phyloP scores from a whole-genome alignment of 371 early-diverging fungal genomes.

The Mortierella sp. region DNA sequence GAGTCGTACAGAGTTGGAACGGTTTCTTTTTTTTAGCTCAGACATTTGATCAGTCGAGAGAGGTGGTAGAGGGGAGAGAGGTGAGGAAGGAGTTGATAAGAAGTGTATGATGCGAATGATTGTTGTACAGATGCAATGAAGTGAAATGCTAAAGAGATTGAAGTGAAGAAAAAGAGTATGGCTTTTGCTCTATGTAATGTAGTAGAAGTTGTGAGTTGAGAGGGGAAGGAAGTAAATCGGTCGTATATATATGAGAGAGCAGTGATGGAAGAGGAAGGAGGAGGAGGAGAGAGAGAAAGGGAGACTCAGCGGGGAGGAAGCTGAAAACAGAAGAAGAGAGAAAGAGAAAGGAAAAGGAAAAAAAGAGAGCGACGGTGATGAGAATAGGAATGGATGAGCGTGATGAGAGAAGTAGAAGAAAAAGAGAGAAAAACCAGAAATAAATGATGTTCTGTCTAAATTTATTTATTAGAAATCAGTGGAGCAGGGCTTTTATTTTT shows the following conservation, averaged over 20 bases:
- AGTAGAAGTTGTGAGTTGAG: no score
- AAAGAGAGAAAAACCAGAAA: not conserved
- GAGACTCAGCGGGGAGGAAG: not conserved
- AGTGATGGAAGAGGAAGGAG: not conserved
- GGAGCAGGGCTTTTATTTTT: no score
- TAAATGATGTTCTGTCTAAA: no score
- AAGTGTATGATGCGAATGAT: not conserved
- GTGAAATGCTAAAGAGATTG: not conserved
- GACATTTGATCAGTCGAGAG: constrained; percentile 21
- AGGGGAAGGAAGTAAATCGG: no score
- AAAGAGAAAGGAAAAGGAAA: not conserved
- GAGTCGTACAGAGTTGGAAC: constrained; percentile 44
- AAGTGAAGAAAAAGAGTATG: not conserved
- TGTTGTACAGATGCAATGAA: not conserved
- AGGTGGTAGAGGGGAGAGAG: not conserved
- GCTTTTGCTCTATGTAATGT: not conserved
- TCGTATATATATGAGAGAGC: no score
- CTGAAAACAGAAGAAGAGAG: not conserved
- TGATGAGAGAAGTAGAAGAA: not conserved
- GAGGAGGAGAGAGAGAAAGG: constrained; percentile 1
- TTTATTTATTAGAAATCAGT: no score
- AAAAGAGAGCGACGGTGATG: not conserved
- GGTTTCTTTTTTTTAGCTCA: constrained; percentile 48
- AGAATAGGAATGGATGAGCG: not conserved
- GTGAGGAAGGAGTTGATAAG: not conserved